Percentiles rank a stretch among this genome's conserved stretches.
These are phyloP conservation scores for Panus rudis DNA, from an alignment of 768 basidiomycete genomes.

Conservation along the genomic window DNA sequence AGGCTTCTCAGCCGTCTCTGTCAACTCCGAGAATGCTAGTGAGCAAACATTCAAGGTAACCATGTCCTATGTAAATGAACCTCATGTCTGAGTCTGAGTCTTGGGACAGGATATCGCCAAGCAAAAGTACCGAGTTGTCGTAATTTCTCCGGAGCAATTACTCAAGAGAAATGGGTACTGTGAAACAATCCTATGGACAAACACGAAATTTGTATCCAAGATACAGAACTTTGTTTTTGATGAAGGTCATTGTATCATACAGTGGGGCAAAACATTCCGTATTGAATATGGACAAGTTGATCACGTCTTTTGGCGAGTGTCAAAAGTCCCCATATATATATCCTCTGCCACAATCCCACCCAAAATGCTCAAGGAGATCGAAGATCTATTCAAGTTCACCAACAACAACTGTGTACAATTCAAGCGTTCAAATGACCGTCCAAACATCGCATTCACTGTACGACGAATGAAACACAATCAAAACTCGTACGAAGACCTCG, in stretches of 20 bases:
- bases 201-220: slow-evolving; percentile 12
- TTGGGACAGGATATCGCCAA: slow-evolving; percentile 20
- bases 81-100: neutral
- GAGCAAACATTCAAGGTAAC: slow-evolving; percentile 14
- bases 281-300: neutral
- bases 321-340: neutral
- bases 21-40: slow-evolving; percentile 10
- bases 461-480: neutral
- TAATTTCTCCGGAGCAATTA: slow-evolving; percentile 24
- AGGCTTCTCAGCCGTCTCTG: slow-evolving; percentile 14
- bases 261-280: neutral
- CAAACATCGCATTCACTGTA: slow-evolving; percentile 1
- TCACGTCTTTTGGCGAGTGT: neutral
- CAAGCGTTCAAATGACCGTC: slow-evolving; percentile 3
- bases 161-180: slow-evolving; percentile 16
- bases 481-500: slow-evolving; percentile 2
- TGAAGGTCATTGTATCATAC: slow-evolving; percentile 35
- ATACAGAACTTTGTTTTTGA: slow-evolving; percentile 29
- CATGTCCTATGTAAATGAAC: neutral
- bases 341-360: slow-evolving; percentile 1
- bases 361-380: neutral
- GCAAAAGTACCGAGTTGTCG: slow-evolving; percentile 18
- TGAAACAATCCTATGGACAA: slow-evolving; percentile 18
- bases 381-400: neutral
- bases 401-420: neutral